Evolutionary conservation across 164 flowering plant genomes (phyloP), one percentile per base, ranked within the genome.

Genomic region (Magnolia sinica): DNA sequence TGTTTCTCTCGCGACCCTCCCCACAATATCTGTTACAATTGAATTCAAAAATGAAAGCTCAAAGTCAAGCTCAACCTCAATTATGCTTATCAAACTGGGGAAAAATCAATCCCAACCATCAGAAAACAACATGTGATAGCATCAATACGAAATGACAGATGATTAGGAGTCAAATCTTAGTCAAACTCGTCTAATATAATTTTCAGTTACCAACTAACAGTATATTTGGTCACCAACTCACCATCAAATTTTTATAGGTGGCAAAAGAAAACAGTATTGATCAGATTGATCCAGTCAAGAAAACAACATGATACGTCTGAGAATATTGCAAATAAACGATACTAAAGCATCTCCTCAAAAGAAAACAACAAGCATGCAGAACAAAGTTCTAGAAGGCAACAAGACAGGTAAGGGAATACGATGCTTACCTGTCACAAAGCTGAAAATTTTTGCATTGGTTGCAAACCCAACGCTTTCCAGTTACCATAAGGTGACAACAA

Each of bases 381-480:
- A 37, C 24, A 16, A 5, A 68, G 19, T 18, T 68, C 71, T 68
- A 31, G 45, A 14, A 68, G 16, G 50, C 10, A 11, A 68, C 50
- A 68, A 27, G 50, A 31, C 22, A 4, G 71, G 14, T 13, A 37
- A 68, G 69, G 1, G n/a, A 66, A 80, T 23, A 61, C 59, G 76
- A 79, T 51, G 51, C 92, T 89, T 90, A 96, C 99, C 81, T 89
- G 74, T 91, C 98, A 83, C 99, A 96, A 71, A 96, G 89, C 85
- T 92, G 92, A 84, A 96, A 96, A 58, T 87, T 89, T 86, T 89
- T 91, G 91, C 99, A 96, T 77, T 85, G 89, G 49, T 77, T 81
- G 90, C 99, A 96, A 75, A 88, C 89, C 98, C 98, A 94, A 64
- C 94, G 97, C 45, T 76, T 93, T 64, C 98, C 98, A 76, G 91